Conservation (phyloP, 2,329 filamentous ascomycete species). For the Diaporthe sp. region DNA sequence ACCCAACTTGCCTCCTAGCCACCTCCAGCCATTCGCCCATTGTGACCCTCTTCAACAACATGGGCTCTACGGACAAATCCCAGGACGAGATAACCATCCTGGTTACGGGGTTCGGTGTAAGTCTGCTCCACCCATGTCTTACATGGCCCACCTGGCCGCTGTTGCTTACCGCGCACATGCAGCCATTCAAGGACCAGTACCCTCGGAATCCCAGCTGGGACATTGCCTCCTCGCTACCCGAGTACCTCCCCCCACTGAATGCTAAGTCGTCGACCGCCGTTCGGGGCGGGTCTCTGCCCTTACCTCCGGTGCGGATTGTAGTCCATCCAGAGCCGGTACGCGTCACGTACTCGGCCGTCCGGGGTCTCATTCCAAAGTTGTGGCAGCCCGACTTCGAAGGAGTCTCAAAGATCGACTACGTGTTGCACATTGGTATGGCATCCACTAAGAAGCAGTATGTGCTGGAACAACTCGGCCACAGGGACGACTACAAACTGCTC, state of each 20-base stretch:
- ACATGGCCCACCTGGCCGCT: neutral
- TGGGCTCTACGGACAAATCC: slow-evolving; percentile 48
- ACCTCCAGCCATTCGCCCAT: neutral
- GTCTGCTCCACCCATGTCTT: slow-evolving; percentile 44
- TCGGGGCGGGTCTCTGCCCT: slow-evolving; percentile 48
- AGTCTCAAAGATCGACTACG: slow-evolving; percentile 67
- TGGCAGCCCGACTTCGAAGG: slow-evolving; percentile 61
- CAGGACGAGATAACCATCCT: slow-evolving; percentile 69
- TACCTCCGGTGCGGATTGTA: slow-evolving; percentile 71
- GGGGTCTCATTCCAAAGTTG: slow-evolving; percentile 73
- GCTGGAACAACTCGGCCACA: slow-evolving; percentile 78
- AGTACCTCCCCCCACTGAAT: slow-evolving; percentile 68
- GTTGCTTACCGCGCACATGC: slow-evolving; percentile 9
- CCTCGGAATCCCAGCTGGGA: slow-evolving; percentile 85
- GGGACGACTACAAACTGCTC: slow-evolving; percentile 77
- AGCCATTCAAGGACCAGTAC: slow-evolving; percentile 83
- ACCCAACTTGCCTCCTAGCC: neutral
- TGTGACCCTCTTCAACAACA: slow-evolving; percentile 37
- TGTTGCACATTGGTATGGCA: slow-evolving; percentile 87
- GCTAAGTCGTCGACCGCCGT: slow-evolving; percentile 55
- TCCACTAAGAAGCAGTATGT: slow-evolving; percentile 74
- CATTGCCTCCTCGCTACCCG: slow-evolving; percentile 78
- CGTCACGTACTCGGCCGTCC: slow-evolving; percentile 79
- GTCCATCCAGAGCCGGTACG: slow-evolving; percentile 76
- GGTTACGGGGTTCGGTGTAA: slow-evolving; percentile 73